Base-by-base conservation (phyloP, 75 land plant species). In the Sequoiadendron giganteum region DNA sequence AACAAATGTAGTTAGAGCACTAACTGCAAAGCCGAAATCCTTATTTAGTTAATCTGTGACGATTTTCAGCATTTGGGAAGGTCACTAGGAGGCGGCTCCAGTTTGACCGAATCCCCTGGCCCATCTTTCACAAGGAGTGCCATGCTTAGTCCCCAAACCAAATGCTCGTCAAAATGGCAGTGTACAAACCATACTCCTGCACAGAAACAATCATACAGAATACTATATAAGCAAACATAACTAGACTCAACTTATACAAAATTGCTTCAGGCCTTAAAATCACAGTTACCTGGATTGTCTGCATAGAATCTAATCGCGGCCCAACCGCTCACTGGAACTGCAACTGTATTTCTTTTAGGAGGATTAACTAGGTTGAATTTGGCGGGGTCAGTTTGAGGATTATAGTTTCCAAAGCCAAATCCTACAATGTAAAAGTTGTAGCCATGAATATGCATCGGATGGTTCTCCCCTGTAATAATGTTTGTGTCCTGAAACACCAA, bases 121-220 rank as follows among this genome's bases (percentile, higher is more conserved):
- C 93, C 92, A 86, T 92, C 73, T 79, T 61, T 87, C 82, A 92
- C 93, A 39, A 91, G 56, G n/a, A 90, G 90, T 3, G 86, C 92
- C 90, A 85, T 91, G 11, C 43, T 86, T 89, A 92, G 39, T 39
- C 93, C 93, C 92, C 93, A 89, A 1, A 87, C 73, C 8, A 91
- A 78, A 58, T 92, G 93, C 19, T 54, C 39, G 34, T 92, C 93
- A 16, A 92, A 36, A 85, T 92, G 93, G 87, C 91, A 92, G 48
- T 92, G 93, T 83, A 92, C 55, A 25, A 88, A 68, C 93, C 93
- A 92, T 5, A 92, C 88, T 58, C 93, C 92, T 91, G 84, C 52
- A 90, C 28, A 18, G 61, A 13, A 15, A 14, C 18, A 54, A 14
- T 0, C 21, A 3, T 3, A 15, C 61, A 16, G 1, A 56, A 18